These are phyloP conservation scores for Camptophora hylomeconis DNA, from an alignment of 2,329 filamentous ascomycete genomes.

Conservation along the genomic window DNA sequence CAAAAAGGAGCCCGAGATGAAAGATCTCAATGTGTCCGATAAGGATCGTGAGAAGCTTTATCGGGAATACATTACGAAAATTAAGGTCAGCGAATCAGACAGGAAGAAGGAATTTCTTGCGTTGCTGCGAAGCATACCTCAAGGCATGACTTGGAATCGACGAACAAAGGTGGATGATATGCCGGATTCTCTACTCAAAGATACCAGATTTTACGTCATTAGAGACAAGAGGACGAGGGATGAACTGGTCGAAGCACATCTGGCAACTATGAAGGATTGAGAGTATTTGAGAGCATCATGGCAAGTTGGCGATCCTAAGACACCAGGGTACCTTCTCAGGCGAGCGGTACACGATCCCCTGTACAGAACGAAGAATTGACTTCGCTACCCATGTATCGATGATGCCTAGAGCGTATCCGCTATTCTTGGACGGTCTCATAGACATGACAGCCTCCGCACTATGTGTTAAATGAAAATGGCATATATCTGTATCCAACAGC, in stretches of 20 bases:
- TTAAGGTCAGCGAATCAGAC: conserved; percentile 33
- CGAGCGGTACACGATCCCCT: too few species aligned
- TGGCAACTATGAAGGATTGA: too few species aligned
- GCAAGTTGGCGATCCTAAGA: too few species aligned
- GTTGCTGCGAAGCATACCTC: conserved; percentile 24
- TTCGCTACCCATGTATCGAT: too few species aligned
- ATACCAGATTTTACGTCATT: conserved; percentile 13
- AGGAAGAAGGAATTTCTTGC: conserved; percentile 33
- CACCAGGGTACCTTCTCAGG: too few species aligned
- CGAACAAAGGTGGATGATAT: conserved; percentile 4
- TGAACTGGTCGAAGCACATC: conserved; percentile 13
- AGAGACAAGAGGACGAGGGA: conserved; percentile 10
- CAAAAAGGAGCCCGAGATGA: conserved; percentile 67
- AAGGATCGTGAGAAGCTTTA: conserved; percentile 38
- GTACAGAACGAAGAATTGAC: too few species aligned
- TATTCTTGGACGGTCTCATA: too few species aligned
- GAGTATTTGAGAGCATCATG: too few species aligned
- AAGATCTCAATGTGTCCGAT: conserved; percentile 29
- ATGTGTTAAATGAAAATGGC: too few species aligned
- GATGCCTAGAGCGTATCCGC: too few species aligned
- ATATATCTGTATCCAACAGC: too few species aligned
- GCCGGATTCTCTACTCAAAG: conserved; percentile 7
- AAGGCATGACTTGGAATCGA: conserved; percentile 1
- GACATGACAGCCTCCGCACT: too few species aligned
- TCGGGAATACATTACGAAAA: conserved; percentile 31